Evolutionary conservation across 352 stramenopile species (phyloP).

Genomic region (Phytophthora idaei): DNA sequence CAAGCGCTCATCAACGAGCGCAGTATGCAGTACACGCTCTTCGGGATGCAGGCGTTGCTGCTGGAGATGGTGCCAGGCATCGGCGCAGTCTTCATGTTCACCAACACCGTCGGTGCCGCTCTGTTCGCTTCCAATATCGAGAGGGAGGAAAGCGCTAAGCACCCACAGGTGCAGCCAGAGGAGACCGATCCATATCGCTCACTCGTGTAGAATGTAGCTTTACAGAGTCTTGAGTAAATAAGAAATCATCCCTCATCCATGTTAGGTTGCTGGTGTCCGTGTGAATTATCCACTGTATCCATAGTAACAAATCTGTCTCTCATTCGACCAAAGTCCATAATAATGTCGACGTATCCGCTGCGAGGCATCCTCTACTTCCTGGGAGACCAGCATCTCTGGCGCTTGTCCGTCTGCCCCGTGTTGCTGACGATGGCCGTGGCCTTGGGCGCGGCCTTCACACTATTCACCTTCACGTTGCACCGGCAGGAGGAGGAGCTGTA

Average conservation of each 20-base stretch:
- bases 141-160: constrained; percentile 37
- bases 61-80: constrained; percentile 63
- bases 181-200: constrained; percentile 25
- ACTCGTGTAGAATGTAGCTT: constrained; percentile 17
- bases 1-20: constrained; percentile 47
- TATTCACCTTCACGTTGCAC: constrained; percentile 47
- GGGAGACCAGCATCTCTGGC: constrained; percentile 50
- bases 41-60: constrained; percentile 62
- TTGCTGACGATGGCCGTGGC: constrained; percentile 57
- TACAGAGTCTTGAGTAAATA: not conserved
- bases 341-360: constrained; percentile 50
- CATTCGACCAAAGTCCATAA: constrained; percentile 5
- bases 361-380: constrained; percentile 53
- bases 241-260: not conserved
- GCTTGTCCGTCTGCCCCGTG: constrained; percentile 46
- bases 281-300: constrained; percentile 2
- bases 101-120: constrained; percentile 63
- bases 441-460: constrained; percentile 40
- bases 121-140: constrained; percentile 62
- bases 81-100: constrained; percentile 60
- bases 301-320: not conserved
- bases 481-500: constrained; percentile 45
- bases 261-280: not conserved
- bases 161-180: constrained; percentile 20
- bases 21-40: constrained; percentile 49